Base-by-base conservation (phyloP, 768 basidiomycete genomes). In the Ramaria sp. region DNA sequence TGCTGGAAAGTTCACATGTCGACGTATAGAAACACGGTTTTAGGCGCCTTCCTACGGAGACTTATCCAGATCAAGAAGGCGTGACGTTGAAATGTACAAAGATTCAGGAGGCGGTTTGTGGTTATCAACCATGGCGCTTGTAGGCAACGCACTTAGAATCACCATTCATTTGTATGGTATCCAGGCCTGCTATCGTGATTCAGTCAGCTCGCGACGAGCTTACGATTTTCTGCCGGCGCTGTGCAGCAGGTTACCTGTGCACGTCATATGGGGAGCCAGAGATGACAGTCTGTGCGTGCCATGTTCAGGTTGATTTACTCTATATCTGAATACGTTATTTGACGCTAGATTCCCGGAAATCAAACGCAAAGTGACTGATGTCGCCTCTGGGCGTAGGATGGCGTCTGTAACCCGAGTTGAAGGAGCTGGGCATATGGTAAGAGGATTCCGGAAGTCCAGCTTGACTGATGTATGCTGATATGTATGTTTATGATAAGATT, bases 41-140 rank as follows among this genome's bases (percentile, higher is more conserved):
- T 60, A 44, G 43, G 25, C 42, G 32, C 39, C 70, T 69, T 37
- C 66, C 71, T 47, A 67, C 65, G 0, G 63, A 57, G 1, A 63
- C 61, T 20, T 58, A 65, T 37, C 71, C 77, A 0, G 69, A 73
- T 49, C 64, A 68, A 53, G 65, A 70, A 42, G 77, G 75, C 15
- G 73, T 80, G 38, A 73, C 73, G 1, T 65, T 84, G 3, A 77
- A 78, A 6, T 85, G 83, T 59, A 76, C 73, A 0, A 74, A 76
- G 20, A 72, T 81, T 41, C 79, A 85, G 62, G 83, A 86, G 68
- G 73, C 71, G 48, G 82, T 83, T 58, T 55, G 77, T 28, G 9
- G 28, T 49, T 50, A 55, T 1, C 59, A 55, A 64, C 20, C 45
- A 78, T 70, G 49, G 41, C 64, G 64, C 27, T n/a, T n/a, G 5